These are phyloP conservation scores for Xylariaceae sp. DNA, from an alignment of 2,329 filamentous ascomycete species.

Conservation along the genomic window DNA sequence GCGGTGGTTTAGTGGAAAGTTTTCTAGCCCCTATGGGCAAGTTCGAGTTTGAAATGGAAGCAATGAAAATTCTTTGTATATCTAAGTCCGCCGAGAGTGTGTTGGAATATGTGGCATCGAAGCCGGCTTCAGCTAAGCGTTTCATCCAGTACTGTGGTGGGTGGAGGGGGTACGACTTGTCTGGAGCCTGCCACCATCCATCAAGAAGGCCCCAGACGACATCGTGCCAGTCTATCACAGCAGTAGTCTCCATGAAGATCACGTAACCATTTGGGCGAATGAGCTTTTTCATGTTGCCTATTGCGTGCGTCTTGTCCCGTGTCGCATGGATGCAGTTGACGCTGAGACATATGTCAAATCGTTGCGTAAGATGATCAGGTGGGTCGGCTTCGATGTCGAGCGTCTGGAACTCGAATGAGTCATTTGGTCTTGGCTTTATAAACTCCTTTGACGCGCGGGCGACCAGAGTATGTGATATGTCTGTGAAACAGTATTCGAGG, in stretches of 20 bases:
- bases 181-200: background rate
- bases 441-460: slow-evolving; percentile 17
- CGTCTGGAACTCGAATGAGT: slow-evolving; percentile 30
- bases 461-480: slow-evolving; percentile 37
- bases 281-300: background rate
- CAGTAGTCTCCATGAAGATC: background rate
- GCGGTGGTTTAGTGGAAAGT: background rate
- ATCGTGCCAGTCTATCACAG: background rate
- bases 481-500: slow-evolving; percentile 43
- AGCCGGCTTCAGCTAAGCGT: background rate
- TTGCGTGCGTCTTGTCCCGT: background rate
- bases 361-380: background rate
- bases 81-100: no score
- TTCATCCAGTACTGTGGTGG: background rate
- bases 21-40: no score
- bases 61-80: no score
- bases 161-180: background rate
- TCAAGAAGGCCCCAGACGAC: background rate
- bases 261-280: background rate
- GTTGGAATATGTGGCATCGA: background rate
- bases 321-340: slow-evolving; percentile 40
- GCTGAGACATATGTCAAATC: slow-evolving; percentile 33
- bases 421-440: slow-evolving; percentile 22
- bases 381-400: slow-evolving; percentile 33
- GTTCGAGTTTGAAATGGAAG: no score